Conservation (phyloP, 2,329 filamentous ascomycete genomes). For the Lachnellula arida region DNA sequence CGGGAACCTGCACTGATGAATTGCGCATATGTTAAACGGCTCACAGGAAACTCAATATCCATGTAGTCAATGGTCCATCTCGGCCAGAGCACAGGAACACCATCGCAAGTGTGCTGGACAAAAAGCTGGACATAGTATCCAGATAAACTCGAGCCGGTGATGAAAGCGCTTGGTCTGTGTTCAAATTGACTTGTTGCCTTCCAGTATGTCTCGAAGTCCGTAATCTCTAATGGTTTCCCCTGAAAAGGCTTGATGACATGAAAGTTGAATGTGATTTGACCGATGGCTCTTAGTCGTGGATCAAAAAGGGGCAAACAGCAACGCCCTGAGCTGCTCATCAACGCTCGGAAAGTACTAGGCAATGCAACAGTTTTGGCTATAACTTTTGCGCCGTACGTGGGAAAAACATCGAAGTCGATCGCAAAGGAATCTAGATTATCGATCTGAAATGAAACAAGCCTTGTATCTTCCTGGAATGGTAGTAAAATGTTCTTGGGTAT, state of each 20-base stretch:
- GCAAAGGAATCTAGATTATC: conserved; percentile 90
- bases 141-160: conserved; percentile 90
- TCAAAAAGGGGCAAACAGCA: conserved; percentile 91
- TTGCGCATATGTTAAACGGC: conserved; percentile 69
- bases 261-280: conserved; percentile 88
- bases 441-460: conserved; percentile 90
- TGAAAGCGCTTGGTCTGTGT: conserved; percentile 76
- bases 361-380: conserved; percentile 94
- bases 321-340: conserved; percentile 68
- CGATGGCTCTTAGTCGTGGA: conserved; percentile 83
- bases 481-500: conserved; percentile 95
- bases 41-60: conserved; percentile 76
- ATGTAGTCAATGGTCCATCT: conserved; percentile 73
- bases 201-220: conserved; percentile 98
- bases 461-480: conserved; percentile 93
- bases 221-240: conserved; percentile 89
- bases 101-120: conserved; percentile 86
- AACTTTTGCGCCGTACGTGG: conserved; percentile 94
- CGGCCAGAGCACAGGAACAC: conserved; percentile 81
- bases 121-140: conserved; percentile 93
- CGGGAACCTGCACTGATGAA: conserved; percentile 47
- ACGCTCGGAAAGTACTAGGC: conserved; percentile 76
- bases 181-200: conserved; percentile 94
- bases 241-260: conserved; percentile 96
- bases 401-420: conserved; percentile 96